Evolutionary conservation across 129 eudicot species (phyloP).

Genomic region (Saussurea involucrata): DNA sequence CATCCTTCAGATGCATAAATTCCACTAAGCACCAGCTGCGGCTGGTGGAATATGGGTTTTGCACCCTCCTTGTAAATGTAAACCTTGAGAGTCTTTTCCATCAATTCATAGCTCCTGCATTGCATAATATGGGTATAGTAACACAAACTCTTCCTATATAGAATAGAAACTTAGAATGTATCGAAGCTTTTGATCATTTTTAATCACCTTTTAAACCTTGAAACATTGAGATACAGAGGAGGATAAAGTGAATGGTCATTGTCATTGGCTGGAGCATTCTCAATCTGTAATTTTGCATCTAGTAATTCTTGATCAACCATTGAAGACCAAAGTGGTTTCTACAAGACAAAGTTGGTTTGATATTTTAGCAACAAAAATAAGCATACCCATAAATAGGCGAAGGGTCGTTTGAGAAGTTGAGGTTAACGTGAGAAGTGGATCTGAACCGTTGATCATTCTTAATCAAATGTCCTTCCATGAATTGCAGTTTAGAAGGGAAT

Average conservation of each 20-base stretch:
- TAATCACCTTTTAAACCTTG: constrained; percentile 61
- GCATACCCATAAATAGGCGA: not conserved
- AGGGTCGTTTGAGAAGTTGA: too few species aligned
- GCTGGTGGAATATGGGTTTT: constrained; percentile 71
- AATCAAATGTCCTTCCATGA: too few species aligned
- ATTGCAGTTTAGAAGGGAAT: too few species aligned
- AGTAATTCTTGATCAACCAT: constrained; percentile 56
- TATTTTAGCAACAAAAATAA: not conserved
- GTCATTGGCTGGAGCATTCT: constrained; percentile 32
- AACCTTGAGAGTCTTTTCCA: constrained; percentile 83
- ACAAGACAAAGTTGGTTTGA: not conserved
- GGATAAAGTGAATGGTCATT: constrained; percentile 49
- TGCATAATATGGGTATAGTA: not conserved
- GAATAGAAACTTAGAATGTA: not conserved
- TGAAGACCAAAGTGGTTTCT: constrained; percentile 69
- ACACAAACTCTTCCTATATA: not conserved
- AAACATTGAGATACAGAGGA: constrained; percentile 66
- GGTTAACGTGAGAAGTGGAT: too few species aligned
- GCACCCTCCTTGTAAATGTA: constrained; percentile 81
- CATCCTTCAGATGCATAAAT: constrained; percentile 96
- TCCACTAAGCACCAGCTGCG: constrained; percentile 63
- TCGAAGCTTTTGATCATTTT: not conserved
- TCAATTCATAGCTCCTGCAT: constrained; percentile 78
- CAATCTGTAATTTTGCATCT: constrained; percentile 55
- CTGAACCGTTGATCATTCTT: too few species aligned